Evolutionary conservation across 179 eudicot genomes (phyloP).

Genomic region (Carnegiea gigantea): DNA sequence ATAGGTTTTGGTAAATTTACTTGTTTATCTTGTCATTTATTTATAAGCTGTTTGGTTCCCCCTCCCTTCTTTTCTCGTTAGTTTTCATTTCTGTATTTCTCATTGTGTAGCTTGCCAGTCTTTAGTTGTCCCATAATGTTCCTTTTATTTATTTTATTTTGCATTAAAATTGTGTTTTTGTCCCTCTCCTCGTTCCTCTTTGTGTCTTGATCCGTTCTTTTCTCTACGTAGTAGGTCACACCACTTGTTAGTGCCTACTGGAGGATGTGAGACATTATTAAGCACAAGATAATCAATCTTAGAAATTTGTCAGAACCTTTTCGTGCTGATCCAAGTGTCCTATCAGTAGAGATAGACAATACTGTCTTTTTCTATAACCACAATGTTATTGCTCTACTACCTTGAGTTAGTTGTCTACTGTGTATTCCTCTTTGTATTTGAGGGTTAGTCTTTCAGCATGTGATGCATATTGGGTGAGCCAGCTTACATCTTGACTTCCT

Average conservation of each 20-base stretch:
- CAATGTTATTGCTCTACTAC: background rate
- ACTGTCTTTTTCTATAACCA: background rate
- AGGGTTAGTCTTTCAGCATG: background rate
- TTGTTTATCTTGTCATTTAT: too few relatives aligned
- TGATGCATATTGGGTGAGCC: background rate
- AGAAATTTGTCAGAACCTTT: background rate
- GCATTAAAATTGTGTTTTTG: too few relatives aligned
- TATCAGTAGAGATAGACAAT: background rate
- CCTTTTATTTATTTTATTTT: too few relatives aligned
- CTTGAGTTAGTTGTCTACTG: background rate
- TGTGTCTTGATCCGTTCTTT: background rate
- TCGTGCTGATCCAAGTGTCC: background rate
- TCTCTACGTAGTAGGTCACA: background rate
- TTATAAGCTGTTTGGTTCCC: too few relatives aligned
- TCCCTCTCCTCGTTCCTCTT: background rate
- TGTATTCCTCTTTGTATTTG: background rate
- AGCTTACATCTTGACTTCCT: background rate
- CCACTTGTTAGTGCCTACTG: background rate
- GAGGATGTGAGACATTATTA: background rate
- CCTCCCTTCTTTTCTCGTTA: too few relatives aligned
- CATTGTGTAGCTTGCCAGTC: too few relatives aligned
- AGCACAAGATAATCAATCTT: background rate
- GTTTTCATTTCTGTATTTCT: too few relatives aligned
- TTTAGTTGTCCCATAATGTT: too few relatives aligned
- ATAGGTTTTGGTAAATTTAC: too few relatives aligned